phyloP scores from a whole-genome alignment of 257 asterid species.

The Handroanthus guayacan region DNA sequence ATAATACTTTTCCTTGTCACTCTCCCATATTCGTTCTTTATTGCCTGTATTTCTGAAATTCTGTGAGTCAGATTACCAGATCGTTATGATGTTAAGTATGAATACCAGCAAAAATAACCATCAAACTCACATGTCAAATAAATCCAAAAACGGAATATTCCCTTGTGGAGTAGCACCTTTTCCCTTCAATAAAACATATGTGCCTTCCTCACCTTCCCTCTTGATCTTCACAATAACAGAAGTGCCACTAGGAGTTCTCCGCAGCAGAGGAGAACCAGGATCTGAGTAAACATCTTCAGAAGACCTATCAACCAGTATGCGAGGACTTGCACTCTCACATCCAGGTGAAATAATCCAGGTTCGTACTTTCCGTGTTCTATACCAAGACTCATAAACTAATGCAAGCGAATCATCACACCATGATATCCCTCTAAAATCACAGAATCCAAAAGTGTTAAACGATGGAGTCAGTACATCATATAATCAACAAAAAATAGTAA shows the following conservation, averaged over 20 bases:
- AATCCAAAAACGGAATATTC: slow-evolving; percentile 86
- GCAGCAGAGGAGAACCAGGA: slow-evolving; percentile 96
- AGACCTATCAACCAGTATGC: slow-evolving; percentile 92
- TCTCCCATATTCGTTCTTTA: slow-evolving; percentile 98
- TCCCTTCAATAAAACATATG: slow-evolving; percentile 77
- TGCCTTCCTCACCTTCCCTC: slow-evolving; percentile 71
- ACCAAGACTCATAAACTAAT: slow-evolving; percentile 97
- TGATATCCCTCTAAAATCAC: slow-evolving; percentile 76
- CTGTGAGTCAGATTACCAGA: slow-evolving; percentile 51
- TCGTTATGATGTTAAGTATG: slow-evolving; percentile 31
- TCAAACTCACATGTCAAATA: slow-evolving; percentile 91
- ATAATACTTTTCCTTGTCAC: slow-evolving; percentile 85
- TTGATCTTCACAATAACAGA: slow-evolving; percentile 88
- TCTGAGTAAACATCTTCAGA: slow-evolving; percentile 99
- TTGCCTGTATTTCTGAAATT: slow-evolving; percentile 86
- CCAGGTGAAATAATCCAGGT: slow-evolving; percentile 92
- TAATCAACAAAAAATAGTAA: background rate
- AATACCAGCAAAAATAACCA: slow-evolving; percentile 35
- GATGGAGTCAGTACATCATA: background rate
- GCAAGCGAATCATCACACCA: slow-evolving; percentile 97
- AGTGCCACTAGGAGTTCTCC: slow-evolving; percentile 85
- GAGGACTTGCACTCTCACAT: slow-evolving; percentile 63
- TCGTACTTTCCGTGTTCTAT: slow-evolving; percentile 73
- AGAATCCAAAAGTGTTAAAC: slow-evolving; percentile 31
- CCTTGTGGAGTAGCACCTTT: slow-evolving; percentile 99